A percentile compares a stretch with the other conserved stretches of the same genome.
phyloP scores from a whole-genome alignment of 1,139 yeast genomes.

The Taphrina communis region DNA sequence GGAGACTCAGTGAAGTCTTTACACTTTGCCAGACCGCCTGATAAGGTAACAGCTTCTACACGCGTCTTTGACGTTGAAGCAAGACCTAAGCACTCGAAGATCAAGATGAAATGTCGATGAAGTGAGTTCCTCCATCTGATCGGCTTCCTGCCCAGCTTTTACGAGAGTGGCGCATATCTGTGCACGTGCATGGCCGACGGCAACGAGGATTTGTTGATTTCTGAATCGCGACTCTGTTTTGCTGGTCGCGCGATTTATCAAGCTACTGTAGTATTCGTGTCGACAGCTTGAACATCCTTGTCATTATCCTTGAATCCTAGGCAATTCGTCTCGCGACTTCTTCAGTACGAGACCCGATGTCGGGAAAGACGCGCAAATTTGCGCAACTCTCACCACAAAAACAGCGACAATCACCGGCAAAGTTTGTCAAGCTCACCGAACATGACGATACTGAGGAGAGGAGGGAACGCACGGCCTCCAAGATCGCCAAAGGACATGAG shows the following conservation, averaged over 20 bases:
- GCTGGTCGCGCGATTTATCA: conserved; percentile 2
- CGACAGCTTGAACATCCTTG: no score
- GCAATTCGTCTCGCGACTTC: not conserved
- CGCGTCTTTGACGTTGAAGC: no score
- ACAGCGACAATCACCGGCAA: conserved; percentile 35
- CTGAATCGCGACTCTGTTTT: conserved; percentile 14
- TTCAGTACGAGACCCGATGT: not conserved
- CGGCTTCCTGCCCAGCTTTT: not conserved
- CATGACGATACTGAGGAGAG: conserved; percentile 31
- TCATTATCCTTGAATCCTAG: no score
- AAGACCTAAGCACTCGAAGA: no score
- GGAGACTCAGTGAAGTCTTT: no score
- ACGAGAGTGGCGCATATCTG: not conserved
- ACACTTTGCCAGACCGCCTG: no score
- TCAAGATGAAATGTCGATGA: not conserved
- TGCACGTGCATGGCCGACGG: conserved; percentile 4
- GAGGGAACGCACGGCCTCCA: conserved; percentile 22
- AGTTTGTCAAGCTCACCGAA: conserved; percentile 37
- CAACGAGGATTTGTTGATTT: conserved; percentile 21
- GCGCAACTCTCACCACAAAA: conserved; percentile 40
- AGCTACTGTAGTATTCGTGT: not conserved
- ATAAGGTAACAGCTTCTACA: no score
- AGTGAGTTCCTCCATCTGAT: conserved; percentile 2
- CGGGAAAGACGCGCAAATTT: conserved; percentile 39
- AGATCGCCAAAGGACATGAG: conserved; percentile 31